A percentile compares a stretch with the other conserved stretches of the same genome.
phyloP scores from a whole-genome alignment of 345 rosid species.

The Acer campestre region DNA sequence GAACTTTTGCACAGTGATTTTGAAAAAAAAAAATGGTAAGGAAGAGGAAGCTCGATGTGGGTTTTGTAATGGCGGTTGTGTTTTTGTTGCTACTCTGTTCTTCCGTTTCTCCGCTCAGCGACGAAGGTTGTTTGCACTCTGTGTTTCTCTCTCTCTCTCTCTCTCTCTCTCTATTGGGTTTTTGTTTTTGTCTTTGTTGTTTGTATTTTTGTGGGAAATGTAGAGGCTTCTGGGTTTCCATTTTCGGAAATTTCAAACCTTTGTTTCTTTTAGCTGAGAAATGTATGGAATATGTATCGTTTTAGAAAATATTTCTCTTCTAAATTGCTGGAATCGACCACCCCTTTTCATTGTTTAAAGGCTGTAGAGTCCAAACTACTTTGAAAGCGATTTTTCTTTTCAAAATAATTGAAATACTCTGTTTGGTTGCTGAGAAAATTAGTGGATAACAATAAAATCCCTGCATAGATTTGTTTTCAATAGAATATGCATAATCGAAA shows the following conservation, averaged over 20 bases:
- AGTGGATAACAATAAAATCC: not conserved
- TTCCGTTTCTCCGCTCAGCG: constrained; percentile 44
- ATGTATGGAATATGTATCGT: constrained; percentile 12
- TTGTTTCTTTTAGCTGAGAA: not conserved
- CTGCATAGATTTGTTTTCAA: not conserved
- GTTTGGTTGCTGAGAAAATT: not conserved
- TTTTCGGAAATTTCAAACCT: not conserved
- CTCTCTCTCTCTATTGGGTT: not conserved
- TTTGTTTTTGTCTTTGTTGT: not conserved
- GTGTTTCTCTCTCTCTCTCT: not conserved
- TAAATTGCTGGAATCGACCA: not conserved
- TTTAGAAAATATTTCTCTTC: not conserved
- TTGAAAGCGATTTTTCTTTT: not conserved
- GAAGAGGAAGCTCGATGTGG: constrained; percentile 25
- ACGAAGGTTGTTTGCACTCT: constrained; percentile 53
- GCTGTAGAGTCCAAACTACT: not conserved
- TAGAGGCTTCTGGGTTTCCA: not conserved
- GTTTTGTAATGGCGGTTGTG: constrained; percentile 26
- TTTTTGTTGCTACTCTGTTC: constrained; percentile 33
- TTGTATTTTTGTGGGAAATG: not conserved
- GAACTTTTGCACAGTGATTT: no score
- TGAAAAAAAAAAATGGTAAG: not conserved
- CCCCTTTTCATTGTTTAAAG: not conserved
- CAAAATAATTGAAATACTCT: not conserved
- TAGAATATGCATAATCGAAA: no score